Conservation (phyloP, 805 yeast genomes). For the Wickerhamiella nectarea region DNA sequence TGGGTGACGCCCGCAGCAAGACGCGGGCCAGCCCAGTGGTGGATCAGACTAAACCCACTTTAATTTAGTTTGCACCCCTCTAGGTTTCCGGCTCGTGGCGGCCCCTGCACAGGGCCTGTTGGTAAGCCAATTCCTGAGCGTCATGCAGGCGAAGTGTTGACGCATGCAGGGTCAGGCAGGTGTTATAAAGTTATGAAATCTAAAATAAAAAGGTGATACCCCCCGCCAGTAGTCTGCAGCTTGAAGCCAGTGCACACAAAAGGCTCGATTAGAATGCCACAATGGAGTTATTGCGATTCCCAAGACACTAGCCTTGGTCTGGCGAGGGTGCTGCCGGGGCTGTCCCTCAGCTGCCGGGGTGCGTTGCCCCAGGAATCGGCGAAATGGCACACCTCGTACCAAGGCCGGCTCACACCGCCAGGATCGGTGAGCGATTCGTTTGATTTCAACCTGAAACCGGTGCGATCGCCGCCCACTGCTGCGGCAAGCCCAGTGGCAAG, state of each 20-base stretch:
- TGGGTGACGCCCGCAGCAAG: neutral
- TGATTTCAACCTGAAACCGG: neutral
- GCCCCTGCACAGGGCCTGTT: neutral
- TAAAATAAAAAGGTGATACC: neutral
- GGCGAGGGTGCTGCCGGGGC: conserved; percentile 6
- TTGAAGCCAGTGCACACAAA: too few species aligned
- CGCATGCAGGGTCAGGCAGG: conserved; percentile 7
- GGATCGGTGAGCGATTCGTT: neutral
- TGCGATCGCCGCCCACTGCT: neutral
- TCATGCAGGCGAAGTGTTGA: neutral
- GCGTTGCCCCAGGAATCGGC: neutral
- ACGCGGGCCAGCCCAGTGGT: neutral
- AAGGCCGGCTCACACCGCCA: neutral
- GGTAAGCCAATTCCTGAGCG: neutral
- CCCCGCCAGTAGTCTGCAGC: too few species aligned
- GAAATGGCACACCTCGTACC: neutral
- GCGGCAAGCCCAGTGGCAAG: too few species aligned
- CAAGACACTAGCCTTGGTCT: conserved; percentile 1
- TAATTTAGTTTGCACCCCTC: neutral
- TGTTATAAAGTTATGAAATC: conserved; percentile 5
- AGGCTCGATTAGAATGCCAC: too few species aligned
- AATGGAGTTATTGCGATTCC: neutral
- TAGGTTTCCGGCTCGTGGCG: neutral
- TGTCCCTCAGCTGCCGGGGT: conserved; percentile 1
- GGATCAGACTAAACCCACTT: too few species aligned